Base-by-base conservation (phyloP, 2,329 filamentous ascomycete species). In the Akanthomyces uredinophilus region DNA sequence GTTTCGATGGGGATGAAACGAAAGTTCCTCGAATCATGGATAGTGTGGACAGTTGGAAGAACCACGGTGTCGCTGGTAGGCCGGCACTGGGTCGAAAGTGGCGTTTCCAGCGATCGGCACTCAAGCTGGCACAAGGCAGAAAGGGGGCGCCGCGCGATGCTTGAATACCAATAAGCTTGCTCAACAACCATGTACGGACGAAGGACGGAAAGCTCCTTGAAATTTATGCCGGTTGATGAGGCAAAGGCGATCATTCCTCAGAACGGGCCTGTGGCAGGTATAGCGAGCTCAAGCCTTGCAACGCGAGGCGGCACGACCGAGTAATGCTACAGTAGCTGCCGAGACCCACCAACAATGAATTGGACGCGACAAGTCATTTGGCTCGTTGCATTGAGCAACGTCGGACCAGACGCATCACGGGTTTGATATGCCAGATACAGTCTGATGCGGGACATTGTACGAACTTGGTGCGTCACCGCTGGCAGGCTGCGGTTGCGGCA, bases 21-120 rank as follows among this genome's bases (percentile, higher is more conserved):
- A 61, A 61, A 54, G 50, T 47, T 49, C 39, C 49, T 29, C 20
- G 29, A 24, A 35, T 51, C 22, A 22, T 27, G 41, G 41, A 37
- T 35, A 54, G 7, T 41, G 7, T 11, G n/a, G 22, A 27, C 29
- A 39, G n/a, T 10, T 35, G n/a, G 24, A 39, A 52, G 44, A 29
- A 24, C 39, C 22, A 22, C 4, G 14, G 35, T 29, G 27, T 18
- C 24, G 27, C 54, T 20, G 18, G 41, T 16, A 35, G 16, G 47
- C 41, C 44, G 39, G 46, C 52, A 41, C 14, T 49, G 55, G 20
- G 43, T 20, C 24, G 51, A 43, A 14, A 5, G 57, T 60, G 37
- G 57, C 57, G 47, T 52, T 52, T 14, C 18, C 37, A 52, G 47
- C 51, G 57, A 60, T 60, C 57, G 57, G 57, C 57, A 41, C 24